Evolutionary conservation across 2,329 filamentous ascomycete species (phyloP), one percentile per base, ranked within the genome.

Genomic region (Calonectria pseudoturangicola): DNA sequence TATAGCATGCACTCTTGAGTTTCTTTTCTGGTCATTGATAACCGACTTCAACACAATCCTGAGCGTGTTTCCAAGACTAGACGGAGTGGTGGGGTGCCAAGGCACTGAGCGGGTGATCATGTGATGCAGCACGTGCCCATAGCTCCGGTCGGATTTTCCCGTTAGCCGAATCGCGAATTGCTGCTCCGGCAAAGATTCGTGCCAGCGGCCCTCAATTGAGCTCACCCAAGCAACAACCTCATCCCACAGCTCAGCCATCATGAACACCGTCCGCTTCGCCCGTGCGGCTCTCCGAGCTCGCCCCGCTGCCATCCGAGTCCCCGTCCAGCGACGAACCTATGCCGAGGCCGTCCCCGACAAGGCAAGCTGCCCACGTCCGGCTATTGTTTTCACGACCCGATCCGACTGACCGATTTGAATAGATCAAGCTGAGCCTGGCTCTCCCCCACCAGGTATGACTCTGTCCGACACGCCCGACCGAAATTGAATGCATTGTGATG

Each of bases 381-480:
- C 76, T 73, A 74, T 74, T 75, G 66, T 78, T 77, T 74, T 76
- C 71, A 76, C 71, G 54, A 72, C 68, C 73, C 64, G 66, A 58
- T 67, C 73, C 75, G 79, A 77, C 77, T 82, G 70, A 81, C 78
- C 73, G 60, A 65, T 58, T 60, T 76, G 45, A 68, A 77, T 73
- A 93, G 92, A 98, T 99, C 91, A 97, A 98, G 93, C 93, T 99
- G 89, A 98, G 95, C 90, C 91, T 99, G 89, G 92, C 94, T 86
- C 94, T 99, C 82, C 97, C 97, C 89, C 96, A 98, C 89, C 94
- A 98, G 95, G 97, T 98, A 95, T 88, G 94, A 84, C 74, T 62
- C 68, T 71, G 28, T 25, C 71, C 73, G 64, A 73, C 41, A 73
- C 62, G 58, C 74, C 13, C 73, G 76, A 73, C 73, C 73, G 71